These are phyloP conservation scores for Aspergillus fijiensis DNA, from an alignment of 2,329 filamentous ascomycete genomes.

Conservation along the genomic window DNA sequence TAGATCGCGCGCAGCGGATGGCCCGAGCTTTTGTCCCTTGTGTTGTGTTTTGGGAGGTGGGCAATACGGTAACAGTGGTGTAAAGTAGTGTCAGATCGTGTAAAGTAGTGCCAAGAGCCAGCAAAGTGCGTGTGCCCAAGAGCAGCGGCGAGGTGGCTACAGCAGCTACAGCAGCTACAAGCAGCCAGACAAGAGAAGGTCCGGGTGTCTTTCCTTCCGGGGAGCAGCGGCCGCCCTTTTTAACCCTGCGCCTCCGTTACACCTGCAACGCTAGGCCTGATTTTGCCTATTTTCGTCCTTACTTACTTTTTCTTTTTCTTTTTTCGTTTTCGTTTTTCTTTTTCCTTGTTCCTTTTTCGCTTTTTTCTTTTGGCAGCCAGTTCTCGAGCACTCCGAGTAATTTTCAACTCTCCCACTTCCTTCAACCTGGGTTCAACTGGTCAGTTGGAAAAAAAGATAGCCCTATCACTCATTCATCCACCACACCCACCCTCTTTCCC, in stretches of 20 bases:
- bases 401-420: background rate
- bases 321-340: conserved; percentile 1
- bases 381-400: background rate
- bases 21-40: conserved; percentile 14
- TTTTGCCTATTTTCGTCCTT: conserved; percentile 6
- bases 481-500: background rate
- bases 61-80: background rate
- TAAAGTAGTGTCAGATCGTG: background rate
- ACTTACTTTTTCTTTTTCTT: conserved; percentile 10
- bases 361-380: background rate
- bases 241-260: conserved; percentile 32
- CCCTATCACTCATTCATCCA: too few species aligned
- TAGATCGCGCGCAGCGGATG: conserved; percentile 18
- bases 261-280: conserved; percentile 22
- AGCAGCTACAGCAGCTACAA: background rate
- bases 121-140: conserved; percentile 22
- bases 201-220: conserved; percentile 18
- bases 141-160: conserved; percentile 13
- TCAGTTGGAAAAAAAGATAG: background rate
- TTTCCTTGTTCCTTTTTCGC: background rate
- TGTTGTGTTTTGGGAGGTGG: background rate
- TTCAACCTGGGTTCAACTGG: background rate
- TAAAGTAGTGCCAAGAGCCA: too few species aligned
- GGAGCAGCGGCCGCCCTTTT: conserved; percentile 34
- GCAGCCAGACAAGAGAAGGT: conserved; percentile 18